These are phyloP conservation scores for Ophiostoma quercus DNA, from an alignment of 2,329 filamentous ascomycete genomes.

Conservation along the genomic window DNA sequence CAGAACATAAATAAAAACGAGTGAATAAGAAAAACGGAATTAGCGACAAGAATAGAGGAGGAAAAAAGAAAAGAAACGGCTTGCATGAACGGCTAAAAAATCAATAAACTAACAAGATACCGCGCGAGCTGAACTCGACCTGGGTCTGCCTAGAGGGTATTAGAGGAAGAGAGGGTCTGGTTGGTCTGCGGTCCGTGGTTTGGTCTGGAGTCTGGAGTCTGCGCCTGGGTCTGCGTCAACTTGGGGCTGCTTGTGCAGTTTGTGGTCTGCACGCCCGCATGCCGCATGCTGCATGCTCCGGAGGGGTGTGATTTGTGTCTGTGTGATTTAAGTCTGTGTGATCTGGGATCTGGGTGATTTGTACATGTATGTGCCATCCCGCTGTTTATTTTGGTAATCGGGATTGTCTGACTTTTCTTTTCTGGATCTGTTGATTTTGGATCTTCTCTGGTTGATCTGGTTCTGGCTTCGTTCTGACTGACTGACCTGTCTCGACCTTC, in stretches of 20 bases:
- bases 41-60: neutral
- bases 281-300: neutral
- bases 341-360: neutral
- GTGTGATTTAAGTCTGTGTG: neutral
- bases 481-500: neutral
- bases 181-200: neutral
- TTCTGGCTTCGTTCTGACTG: neutral
- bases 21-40: neutral
- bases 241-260: neutral
- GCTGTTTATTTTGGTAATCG: neutral
- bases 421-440: neutral
- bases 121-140: neutral
- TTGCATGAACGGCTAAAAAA: slow-evolving; percentile 7
- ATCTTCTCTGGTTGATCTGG: neutral
- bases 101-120: slow-evolving; percentile 8
- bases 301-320: neutral
- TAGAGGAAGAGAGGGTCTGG: neutral
- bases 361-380: neutral
- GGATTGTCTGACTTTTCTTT: neutral
- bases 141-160: neutral
- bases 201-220: neutral
- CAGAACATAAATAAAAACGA: neutral
- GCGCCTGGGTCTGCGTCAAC: too few species aligned
- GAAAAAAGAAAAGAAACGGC: neutral
- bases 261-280: neutral